A percentile compares a stretch with the other conserved stretches of the same genome.
phyloP scores from a whole-genome alignment of 768 basidiomycete species.

The Trametes maxima region DNA sequence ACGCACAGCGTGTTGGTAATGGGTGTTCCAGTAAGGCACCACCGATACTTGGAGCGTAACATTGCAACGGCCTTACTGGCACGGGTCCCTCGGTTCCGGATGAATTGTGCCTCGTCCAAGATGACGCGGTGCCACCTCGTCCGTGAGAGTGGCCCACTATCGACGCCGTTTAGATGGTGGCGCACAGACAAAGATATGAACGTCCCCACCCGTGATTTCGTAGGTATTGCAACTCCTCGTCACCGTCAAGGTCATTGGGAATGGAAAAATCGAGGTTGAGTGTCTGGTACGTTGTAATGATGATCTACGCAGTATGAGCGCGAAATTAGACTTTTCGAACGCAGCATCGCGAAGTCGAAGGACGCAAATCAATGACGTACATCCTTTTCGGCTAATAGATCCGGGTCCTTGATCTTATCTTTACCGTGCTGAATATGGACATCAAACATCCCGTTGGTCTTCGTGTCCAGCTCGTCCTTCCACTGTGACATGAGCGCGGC shows the following conservation, averaged over 20 bases:
- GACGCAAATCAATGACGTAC: constrained; percentile 35
- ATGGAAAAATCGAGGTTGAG: constrained; percentile 60
- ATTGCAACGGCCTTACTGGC: constrained; percentile 60
- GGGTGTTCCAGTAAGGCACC: constrained; percentile 81
- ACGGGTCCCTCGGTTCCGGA: constrained; percentile 64
- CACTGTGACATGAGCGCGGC: constrained; percentile 77
- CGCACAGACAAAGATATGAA: background rate
- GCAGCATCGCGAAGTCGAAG: constrained; percentile 39
- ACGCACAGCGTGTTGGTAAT: constrained; percentile 69
- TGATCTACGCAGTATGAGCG: constrained; percentile 43
- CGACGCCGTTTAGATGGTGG: background rate
- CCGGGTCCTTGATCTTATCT: constrained; percentile 60
- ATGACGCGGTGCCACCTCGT: constrained; percentile 70
- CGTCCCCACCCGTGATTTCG: constrained; percentile 48
- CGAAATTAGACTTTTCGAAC: constrained; percentile 3
- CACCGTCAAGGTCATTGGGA: constrained; percentile 45
- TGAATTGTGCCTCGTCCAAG: constrained; percentile 80
- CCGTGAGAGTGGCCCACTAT: constrained; percentile 61
- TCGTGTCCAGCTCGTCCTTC: constrained; percentile 72
- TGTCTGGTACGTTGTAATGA: constrained; percentile 80
- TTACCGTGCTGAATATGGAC: constrained; percentile 75
- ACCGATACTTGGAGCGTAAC: constrained; percentile 66
- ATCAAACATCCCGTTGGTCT: constrained; percentile 61
- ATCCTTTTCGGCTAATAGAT: constrained; percentile 54
- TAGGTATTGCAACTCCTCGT: constrained; percentile 53